Percentiles rank a stretch among this genome's conserved stretches.
These are phyloP conservation scores for Graphiopsis chlorocephala DNA, from an alignment of 2,329 filamentous ascomycete species.

Conservation along the genomic window DNA sequence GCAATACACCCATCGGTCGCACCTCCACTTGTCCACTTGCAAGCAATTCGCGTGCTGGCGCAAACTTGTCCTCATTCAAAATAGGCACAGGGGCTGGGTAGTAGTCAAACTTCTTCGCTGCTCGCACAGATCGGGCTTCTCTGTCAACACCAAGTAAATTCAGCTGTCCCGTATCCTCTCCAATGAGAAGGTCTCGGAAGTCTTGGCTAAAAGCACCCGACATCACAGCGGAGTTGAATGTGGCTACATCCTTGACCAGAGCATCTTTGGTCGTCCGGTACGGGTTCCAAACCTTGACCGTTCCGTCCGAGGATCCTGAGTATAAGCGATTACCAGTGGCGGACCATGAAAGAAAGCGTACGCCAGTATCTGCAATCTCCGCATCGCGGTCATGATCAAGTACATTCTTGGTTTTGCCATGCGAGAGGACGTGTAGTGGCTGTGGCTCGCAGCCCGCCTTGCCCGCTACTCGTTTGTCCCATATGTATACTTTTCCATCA, in stretches of 20 bases:
- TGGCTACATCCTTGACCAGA: slow-evolving; percentile 50
- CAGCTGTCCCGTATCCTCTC: slow-evolving; percentile 56
- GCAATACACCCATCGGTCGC: slow-evolving; percentile 41
- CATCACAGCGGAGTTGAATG: slow-evolving; percentile 54
- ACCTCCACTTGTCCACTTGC: slow-evolving; percentile 34
- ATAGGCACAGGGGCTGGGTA: slow-evolving; percentile 15
- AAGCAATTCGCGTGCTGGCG: slow-evolving; percentile 27
- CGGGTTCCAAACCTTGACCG: slow-evolving; percentile 60
- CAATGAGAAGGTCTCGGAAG: slow-evolving; percentile 54
- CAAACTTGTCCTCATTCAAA: neutral
- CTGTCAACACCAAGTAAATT: slow-evolving; percentile 49
- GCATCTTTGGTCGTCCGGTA: slow-evolving; percentile 51
- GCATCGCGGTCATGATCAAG: slow-evolving; percentile 42
- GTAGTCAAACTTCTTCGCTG: slow-evolving; percentile 25
- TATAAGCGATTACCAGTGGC: slow-evolving; percentile 52
- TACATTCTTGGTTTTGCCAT: slow-evolving; percentile 51
- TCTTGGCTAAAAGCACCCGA: slow-evolving; percentile 57
- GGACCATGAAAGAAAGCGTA: slow-evolving; percentile 59
- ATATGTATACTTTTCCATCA: slow-evolving; percentile 58
- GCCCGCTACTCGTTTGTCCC: slow-evolving; percentile 57
- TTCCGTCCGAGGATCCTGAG: slow-evolving; percentile 60
- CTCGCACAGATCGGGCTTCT: slow-evolving; percentile 26
- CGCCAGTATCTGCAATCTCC: slow-evolving; percentile 56
- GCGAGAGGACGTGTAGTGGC: slow-evolving; percentile 50
- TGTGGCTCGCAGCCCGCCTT: slow-evolving; percentile 35